These are phyloP conservation scores for Cocos nucifera DNA, from an alignment of 176 grass and related monocot genomes.

Conservation along the genomic window DNA sequence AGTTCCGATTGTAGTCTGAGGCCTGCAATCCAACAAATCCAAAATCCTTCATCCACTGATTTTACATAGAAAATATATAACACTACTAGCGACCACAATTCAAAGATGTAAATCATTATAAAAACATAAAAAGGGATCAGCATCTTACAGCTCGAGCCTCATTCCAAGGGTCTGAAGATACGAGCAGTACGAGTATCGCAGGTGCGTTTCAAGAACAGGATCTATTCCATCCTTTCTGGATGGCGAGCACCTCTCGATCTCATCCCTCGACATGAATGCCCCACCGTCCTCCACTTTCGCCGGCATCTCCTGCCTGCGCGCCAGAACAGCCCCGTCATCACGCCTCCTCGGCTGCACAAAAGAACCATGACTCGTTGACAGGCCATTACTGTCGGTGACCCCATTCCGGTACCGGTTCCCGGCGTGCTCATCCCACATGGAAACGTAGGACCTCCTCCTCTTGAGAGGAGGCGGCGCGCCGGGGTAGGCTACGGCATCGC, in stretches of 20 bases:
- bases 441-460: no score
- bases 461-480: no score
- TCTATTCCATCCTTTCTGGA: conserved; percentile 48
- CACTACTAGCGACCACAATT: no score
- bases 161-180: conserved; percentile 46
- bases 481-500: no score
- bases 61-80: no score
- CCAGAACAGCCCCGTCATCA: neutral
- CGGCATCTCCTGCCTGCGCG: neutral
- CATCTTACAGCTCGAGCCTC: conserved; percentile 39
- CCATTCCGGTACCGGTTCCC: no score
- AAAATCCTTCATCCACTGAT: no score
- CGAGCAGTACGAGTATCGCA: conserved; percentile 49
- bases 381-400: no score
- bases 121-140: neutral
- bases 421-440: no score
- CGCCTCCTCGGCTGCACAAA: no score
- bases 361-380: no score
- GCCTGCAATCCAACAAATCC: conserved; percentile 29
- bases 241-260: conserved; percentile 48
- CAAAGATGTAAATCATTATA: no score
- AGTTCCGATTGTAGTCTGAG: conserved; percentile 42
- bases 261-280: conserved; percentile 36
- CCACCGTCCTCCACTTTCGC: neutral
- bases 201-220: conserved; percentile 38